These are phyloP conservation scores for Podospora pseudocomata DNA, from an alignment of 495 filamentous ascomycete species.

Conservation along the genomic window DNA sequence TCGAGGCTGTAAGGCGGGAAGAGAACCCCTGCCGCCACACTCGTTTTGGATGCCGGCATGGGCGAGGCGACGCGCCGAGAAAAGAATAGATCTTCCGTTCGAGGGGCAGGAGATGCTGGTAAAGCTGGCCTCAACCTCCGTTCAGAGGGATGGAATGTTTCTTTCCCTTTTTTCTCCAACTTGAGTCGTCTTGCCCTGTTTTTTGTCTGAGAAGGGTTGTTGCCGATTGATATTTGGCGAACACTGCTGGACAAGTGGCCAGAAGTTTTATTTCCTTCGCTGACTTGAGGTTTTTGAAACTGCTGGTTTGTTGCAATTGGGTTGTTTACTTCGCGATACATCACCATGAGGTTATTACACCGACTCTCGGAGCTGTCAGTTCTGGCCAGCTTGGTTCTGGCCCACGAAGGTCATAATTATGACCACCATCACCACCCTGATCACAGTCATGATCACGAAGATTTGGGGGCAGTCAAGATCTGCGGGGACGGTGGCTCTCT, in stretches of 20 bases:
- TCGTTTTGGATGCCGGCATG: constrained; percentile 11
- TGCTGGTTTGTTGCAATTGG: background rate
- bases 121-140: background rate
- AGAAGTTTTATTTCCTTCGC: background rate
- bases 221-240: background rate
- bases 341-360: constrained; percentile 8
- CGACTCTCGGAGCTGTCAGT: background rate
- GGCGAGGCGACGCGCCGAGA: constrained; percentile 3
- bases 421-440: constrained; percentile 2
- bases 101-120: background rate
- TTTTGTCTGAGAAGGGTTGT: background rate
- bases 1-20: background rate
- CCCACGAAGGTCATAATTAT: background rate
- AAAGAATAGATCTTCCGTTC: constrained; percentile 2
- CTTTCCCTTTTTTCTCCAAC: background rate
- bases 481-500: constrained; percentile 6
- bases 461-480: constrained; percentile 9
- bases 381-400: constrained; percentile 4
- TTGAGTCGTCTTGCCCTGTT: background rate
- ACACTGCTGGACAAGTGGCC: background rate
- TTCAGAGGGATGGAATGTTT: background rate
- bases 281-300: background rate
- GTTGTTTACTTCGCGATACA: background rate
- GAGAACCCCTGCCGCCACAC: constrained; percentile 6
- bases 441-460: constrained; percentile 1